Evolutionary conservation across 192 early-diverging fungal species (phyloP), one percentile per base, ranked within the genome.

Genomic region (Allomyces arbusculus): DNA sequence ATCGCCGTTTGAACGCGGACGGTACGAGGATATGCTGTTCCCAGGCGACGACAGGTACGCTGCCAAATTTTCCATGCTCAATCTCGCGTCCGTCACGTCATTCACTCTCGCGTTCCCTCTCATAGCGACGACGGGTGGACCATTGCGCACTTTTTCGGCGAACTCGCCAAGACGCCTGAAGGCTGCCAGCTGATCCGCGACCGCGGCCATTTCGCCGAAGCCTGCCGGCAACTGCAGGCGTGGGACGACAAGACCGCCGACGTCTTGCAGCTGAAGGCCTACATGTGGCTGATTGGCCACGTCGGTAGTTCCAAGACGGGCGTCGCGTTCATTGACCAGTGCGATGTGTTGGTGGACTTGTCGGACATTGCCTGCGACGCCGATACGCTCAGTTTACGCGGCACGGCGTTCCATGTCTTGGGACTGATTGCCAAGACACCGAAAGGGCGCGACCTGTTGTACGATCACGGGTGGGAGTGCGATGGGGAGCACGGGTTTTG

Each of bases 91-190:
- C 3, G 3, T 40, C 7, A 8, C 2, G 33, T 40, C 7, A 40
- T 7, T 40, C 33, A 40, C 33, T 40, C 33, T 40, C 7, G 7
- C 33, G 33, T 40, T 0, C 7, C 8, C 7, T 8, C 33, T n/a
- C 33, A 8, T 40, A 40, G 33, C 50, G 70, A 74, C 23, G 73
- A 76, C 40, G 77, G 74, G 22, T 66, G 66, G 45, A 72, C 78
- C 3, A 83, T 81, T 6, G 77, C 85, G 14, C 90, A 92, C 70
- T 89, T 92, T 68, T 90, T 88, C 67, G 87, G 88, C 10, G 82
- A 89, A 67, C 70, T 92, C 33, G 78, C 87, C 10, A 82, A 86
- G 65, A 91, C 90, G 10, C 73, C 75, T 20, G 82, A 89, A 77
- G 89, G 90, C 16, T 85, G 84, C 64, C 67, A 74, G 23, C 70